These are phyloP conservation scores for Coemansia sp. DNA, from an alignment of 192 early-diverging fungal genomes.

Conservation along the genomic window DNA sequence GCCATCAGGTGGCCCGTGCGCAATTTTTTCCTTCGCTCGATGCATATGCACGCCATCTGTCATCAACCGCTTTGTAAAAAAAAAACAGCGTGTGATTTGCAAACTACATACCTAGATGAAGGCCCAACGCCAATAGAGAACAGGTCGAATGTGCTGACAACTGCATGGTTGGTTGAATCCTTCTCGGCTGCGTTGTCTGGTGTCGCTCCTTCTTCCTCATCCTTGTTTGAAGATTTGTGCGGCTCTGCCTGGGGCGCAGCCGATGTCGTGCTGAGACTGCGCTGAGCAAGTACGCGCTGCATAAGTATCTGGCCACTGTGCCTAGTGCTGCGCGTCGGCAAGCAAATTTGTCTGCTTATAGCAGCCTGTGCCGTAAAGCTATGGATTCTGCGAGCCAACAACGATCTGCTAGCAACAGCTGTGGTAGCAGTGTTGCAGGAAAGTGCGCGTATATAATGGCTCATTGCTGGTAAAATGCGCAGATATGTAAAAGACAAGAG, in stretches of 20 bases:
- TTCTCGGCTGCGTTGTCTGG: slow-evolving; percentile 22
- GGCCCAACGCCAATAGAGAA: slow-evolving; percentile 96
- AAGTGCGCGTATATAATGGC: slow-evolving; percentile 20
- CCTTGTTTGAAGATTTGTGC: slow-evolving; percentile 18
- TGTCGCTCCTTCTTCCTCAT: slow-evolving; percentile 8
- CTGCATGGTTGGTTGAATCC: slow-evolving; percentile 66
- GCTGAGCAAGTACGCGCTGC: slow-evolving; percentile 2
- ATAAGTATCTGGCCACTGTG: not conserved
- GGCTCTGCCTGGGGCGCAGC: slow-evolving; percentile 35
- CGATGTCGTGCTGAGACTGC: slow-evolving; percentile 27
- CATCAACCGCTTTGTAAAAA: too few relatives aligned
- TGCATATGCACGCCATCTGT: not conserved
- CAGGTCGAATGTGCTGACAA: slow-evolving; percentile 91
- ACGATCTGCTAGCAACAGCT: slow-evolving; percentile 1
- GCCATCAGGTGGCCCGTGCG: slow-evolving; percentile 29
- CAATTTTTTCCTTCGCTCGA: slow-evolving; percentile 9
- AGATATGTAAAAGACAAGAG: not conserved
- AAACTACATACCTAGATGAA: slow-evolving; percentile 60
- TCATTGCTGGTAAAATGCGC: slow-evolving; percentile 13
- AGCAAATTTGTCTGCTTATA: not conserved
- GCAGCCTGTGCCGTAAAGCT: not conserved
- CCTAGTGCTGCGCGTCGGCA: not conserved
- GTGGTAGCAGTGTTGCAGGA: slow-evolving; percentile 19
- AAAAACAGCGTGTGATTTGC: too few relatives aligned
- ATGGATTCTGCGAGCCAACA: slow-evolving; percentile 1